Evolutionary conservation across 2,329 filamentous ascomycete species (phyloP).

Genomic region (Cercospora nicotianae): DNA sequence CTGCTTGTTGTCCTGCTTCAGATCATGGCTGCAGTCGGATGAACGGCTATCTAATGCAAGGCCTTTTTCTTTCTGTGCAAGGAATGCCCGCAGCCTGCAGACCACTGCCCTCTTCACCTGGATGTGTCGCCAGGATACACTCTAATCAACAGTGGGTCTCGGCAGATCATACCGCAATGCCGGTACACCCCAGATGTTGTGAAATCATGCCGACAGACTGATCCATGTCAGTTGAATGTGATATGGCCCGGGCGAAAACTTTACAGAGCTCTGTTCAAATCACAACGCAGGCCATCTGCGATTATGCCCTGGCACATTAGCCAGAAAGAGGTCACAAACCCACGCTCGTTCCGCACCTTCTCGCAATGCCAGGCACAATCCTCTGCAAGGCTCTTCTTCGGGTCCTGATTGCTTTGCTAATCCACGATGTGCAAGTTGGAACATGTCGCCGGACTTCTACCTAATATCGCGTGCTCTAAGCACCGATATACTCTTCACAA

Average conservation of each 20-base stretch:
- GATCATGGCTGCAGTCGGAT: neutral
- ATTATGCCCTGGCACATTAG: neutral
- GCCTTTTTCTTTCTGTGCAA: neutral
- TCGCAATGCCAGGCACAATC: neutral
- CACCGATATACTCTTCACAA: neutral
- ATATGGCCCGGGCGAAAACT: neutral
- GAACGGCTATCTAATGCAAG: neutral
- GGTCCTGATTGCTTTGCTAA: neutral
- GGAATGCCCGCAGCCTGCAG: neutral
- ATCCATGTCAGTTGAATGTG: neutral
- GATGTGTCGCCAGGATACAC: neutral
- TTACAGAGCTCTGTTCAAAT: neutral
- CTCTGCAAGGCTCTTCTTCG: neutral
- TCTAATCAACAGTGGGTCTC: neutral
- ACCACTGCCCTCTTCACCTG: neutral
- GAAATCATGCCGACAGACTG: neutral
- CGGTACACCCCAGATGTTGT: neutral
- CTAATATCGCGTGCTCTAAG: neutral
- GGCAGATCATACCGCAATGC: neutral
- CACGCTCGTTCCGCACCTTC: neutral
- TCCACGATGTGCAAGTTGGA: neutral
- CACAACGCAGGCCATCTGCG: neutral
- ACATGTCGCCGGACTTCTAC: constrained; percentile 4
- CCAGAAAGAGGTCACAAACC: neutral
- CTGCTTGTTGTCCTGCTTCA: neutral